These are phyloP conservation scores for Heterobasidion annosum DNA, from an alignment of 1,284 basidiomycete genomes.

Conservation along the genomic window DNA sequence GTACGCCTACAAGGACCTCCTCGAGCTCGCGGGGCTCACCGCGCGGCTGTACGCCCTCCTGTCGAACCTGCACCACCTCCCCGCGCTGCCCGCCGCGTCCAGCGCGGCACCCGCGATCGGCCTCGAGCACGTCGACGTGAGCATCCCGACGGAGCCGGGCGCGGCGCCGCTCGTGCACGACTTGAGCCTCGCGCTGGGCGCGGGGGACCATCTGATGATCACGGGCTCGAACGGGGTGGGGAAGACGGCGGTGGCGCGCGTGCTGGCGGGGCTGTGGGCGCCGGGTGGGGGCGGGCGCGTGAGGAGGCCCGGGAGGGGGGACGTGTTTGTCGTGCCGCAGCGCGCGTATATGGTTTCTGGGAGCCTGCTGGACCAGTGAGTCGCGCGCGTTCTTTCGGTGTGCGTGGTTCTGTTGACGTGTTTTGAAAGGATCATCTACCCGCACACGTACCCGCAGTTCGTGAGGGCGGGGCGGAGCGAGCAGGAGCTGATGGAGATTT, in stretches of 20 bases:
- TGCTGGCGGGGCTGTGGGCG: constrained; percentile 86
- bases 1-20: constrained; percentile 88
- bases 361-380: constrained; percentile 78
- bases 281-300: constrained; percentile 36
- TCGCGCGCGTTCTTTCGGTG: constrained; percentile 8
- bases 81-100: constrained; percentile 31
- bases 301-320: constrained; percentile 31
- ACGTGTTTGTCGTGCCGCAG: constrained; percentile 90
- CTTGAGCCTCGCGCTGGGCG: constrained; percentile 61
- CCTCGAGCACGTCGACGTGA: constrained; percentile 66
- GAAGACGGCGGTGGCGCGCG: constrained; percentile 88
- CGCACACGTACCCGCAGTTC: constrained; percentile 77
- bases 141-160: constrained; percentile 33
- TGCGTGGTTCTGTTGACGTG: background rate
- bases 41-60: constrained; percentile 85
- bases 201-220: constrained; percentile 89
- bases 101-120: constrained; percentile 33
- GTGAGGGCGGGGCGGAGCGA: constrained; percentile 54
- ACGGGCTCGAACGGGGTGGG: constrained; percentile 92
- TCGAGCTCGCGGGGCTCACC: constrained; percentile 90
- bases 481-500: constrained; percentile 63
- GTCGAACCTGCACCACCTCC: constrained; percentile 75
- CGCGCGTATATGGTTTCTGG: constrained; percentile 87
- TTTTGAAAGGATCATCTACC: constrained; percentile 61
- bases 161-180: constrained; percentile 53